phyloP scores from a whole-genome alignment of 2,329 filamentous ascomycete genomes.

The Sporothrix globosa region DNA sequence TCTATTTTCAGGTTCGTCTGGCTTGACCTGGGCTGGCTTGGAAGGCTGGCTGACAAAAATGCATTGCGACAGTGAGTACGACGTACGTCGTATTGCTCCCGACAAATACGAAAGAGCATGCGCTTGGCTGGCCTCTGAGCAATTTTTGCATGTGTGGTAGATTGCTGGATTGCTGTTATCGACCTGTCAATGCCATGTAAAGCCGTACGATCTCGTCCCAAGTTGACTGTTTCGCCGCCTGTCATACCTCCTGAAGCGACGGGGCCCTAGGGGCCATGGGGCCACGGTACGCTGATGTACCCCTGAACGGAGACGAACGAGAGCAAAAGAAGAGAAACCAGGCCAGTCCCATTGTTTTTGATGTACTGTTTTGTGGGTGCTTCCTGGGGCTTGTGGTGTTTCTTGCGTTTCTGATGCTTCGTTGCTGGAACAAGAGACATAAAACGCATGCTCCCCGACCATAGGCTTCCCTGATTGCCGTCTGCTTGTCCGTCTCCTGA shows the following conservation, averaged over 20 bases:
- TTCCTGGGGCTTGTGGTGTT: conserved; percentile 6
- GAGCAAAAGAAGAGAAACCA: not conserved
- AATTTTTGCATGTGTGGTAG: not conserved
- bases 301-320: not conserved
- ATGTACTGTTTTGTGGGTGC: not conserved
- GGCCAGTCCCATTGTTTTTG: conserved; percentile 4
- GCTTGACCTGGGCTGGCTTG: not conserved
- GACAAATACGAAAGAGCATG: not conserved
- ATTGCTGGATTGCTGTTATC: not conserved
- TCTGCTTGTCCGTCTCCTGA: conserved; percentile 23
- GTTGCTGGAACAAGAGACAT: conserved; percentile 6
- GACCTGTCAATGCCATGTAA: conserved; percentile 15
- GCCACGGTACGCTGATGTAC: conserved; percentile 6
- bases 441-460: not conserved
- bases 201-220: conserved; percentile 30
- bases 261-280: conserved; percentile 8
- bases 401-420: not conserved
- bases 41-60: not conserved
- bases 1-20: conserved; percentile 10
- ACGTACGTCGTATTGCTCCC: not conserved
- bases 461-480: conserved; percentile 28
- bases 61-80: not conserved
- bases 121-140: not conserved
- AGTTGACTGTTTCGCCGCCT: conserved; percentile 30
- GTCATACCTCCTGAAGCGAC: conserved; percentile 21